Base-by-base conservation (phyloP, 768 basidiomycete genomes). In the Pholiota molesta region DNA sequence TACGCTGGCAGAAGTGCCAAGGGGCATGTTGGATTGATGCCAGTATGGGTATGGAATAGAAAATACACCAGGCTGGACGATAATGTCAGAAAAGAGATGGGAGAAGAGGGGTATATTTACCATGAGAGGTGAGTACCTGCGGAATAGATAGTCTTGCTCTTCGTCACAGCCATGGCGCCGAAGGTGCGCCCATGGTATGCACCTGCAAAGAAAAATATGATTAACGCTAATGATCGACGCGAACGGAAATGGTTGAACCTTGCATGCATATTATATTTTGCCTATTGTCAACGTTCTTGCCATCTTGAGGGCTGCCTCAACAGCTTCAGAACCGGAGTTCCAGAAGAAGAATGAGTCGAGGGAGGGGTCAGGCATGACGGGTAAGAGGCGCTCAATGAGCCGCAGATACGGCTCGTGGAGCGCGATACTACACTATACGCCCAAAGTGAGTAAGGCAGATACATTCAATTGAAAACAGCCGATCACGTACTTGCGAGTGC, bases 291-390 rank as follows among this genome's bases (percentile, higher is more conserved):
- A 78, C 26, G 74, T 71, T 35, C 96, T 85, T 3, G 92, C 91
- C 78, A 98, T 87, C 78, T 97, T 98, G 65, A 99, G 75, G 2
- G 94, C 83, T 0, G 88, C 93, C 75, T 97, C 96, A 47, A 95
- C 83, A 1, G 95, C 97, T 74, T 99, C 97, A 0, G 94, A 89
- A 2, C 97, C 97, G 2, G 95, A 96, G 79, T 94, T 98, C 91
- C 92, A 94, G 77, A 97, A 94, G 84, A 95, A 97, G 83, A 98
- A 98, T 26, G 93, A 93, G 73, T 97, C 91, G 33, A 99, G 82
- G 1, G 94, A 95, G 0, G 88, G 83, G 75, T 96, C 78, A 2
- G 96, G 96, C 95, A 99, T 95, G 61, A 91, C 77, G 0, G 95
- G 92, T 13, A 97, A 77, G 7, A 98, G 83, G 58, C 84, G 84